Evolutionary conservation across 2,329 filamentous ascomycete species (phyloP).

Genomic region (Bipolaris gigantea): DNA sequence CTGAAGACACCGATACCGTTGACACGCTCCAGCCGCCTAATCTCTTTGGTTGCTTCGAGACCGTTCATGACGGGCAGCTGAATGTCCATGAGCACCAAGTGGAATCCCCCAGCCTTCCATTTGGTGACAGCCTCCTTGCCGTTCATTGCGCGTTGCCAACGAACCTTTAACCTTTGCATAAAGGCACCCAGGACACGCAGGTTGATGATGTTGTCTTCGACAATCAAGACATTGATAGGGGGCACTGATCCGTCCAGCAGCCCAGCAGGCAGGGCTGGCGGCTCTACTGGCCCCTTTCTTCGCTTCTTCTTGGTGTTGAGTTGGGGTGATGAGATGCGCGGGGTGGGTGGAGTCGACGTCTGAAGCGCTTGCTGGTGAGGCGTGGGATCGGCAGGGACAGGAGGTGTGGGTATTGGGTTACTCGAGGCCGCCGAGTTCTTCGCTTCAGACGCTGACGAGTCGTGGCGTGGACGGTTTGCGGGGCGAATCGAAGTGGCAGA

Average conservation of each 20-base stretch:
- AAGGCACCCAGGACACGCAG: slow-evolving; percentile 90
- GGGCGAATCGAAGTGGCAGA: slow-evolving; percentile 45
- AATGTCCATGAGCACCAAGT: slow-evolving; percentile 97
- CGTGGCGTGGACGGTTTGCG: slow-evolving; percentile 40
- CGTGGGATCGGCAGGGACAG: slow-evolving; percentile 49
- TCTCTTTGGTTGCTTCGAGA: slow-evolving; percentile 91
- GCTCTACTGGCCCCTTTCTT: slow-evolving; percentile 43
- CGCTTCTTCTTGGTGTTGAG: slow-evolving; percentile 51
- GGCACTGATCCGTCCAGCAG: slow-evolving; percentile 78
- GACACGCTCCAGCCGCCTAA: slow-evolving; percentile 81
- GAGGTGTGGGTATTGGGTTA: slow-evolving; percentile 60
- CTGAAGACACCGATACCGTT: slow-evolving; percentile 92
- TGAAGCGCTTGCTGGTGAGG: slow-evolving; percentile 41
- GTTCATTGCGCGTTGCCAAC: slow-evolving; percentile 97
- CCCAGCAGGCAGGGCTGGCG: slow-evolving; percentile 57
- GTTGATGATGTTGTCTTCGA: slow-evolving; percentile 99
- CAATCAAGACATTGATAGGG: slow-evolving; percentile 95
- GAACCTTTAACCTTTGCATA: slow-evolving; percentile 91
- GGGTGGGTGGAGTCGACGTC: slow-evolving; percentile 51
- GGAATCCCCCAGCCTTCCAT: slow-evolving; percentile 90
- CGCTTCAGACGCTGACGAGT: slow-evolving; percentile 49
- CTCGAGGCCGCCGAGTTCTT: slow-evolving; percentile 48
- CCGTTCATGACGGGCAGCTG: slow-evolving; percentile 97
- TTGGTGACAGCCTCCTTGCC: slow-evolving; percentile 90
- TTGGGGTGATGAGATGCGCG: slow-evolving; percentile 54